Percentiles rank a stretch among this genome's conserved stretches.
These are phyloP conservation scores for Avena sativa DNA, from an alignment of 176 grass and related monocot species.

Conservation along the genomic window DNA sequence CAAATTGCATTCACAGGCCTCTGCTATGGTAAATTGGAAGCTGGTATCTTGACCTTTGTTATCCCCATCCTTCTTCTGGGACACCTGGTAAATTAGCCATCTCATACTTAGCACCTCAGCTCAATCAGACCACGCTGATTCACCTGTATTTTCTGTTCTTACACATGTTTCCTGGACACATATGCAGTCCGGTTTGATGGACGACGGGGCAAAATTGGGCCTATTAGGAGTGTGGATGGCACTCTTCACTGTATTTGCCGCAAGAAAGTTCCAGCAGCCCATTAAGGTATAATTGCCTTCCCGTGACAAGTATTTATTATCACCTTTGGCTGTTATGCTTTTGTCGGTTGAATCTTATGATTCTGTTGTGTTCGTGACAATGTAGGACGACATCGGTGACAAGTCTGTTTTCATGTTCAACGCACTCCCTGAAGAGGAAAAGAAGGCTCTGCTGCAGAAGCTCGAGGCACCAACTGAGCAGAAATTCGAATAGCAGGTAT, in stretches of 20 bases:
- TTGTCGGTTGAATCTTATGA: neutral
- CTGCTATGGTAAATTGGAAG: conserved; percentile 93
- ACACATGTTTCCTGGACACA: neutral
- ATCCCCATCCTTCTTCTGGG: conserved; percentile 92
- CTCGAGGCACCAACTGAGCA: conserved; percentile 47
- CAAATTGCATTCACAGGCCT: conserved; percentile 51
- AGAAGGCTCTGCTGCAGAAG: conserved; percentile 80
- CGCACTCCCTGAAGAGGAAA: conserved; percentile 79
- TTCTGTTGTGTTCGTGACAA: neutral
- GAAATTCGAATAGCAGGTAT: conserved; percentile 44
- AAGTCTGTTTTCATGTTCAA: conserved; percentile 98
- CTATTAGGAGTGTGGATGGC: conserved; percentile 80
- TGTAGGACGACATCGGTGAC: conserved; percentile 85
- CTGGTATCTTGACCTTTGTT: conserved; percentile 85
- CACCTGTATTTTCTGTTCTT: conserved; percentile 7
- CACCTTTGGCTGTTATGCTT: neutral
- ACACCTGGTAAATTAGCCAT: conserved; percentile 65
- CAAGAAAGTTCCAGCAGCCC: conserved; percentile 92
- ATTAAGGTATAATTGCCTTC: conserved; percentile 66
- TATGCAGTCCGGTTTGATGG: conserved; percentile 74
- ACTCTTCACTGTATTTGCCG: conserved; percentile 74
- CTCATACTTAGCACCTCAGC: neutral
- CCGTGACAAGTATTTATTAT: neutral
- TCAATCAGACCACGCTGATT: neutral
- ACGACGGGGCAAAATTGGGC: conserved; percentile 62